Evolutionary conservation across 805 yeast genomes (phyloP).

Genomic region (Kodamaea kakaduensis): DNA sequence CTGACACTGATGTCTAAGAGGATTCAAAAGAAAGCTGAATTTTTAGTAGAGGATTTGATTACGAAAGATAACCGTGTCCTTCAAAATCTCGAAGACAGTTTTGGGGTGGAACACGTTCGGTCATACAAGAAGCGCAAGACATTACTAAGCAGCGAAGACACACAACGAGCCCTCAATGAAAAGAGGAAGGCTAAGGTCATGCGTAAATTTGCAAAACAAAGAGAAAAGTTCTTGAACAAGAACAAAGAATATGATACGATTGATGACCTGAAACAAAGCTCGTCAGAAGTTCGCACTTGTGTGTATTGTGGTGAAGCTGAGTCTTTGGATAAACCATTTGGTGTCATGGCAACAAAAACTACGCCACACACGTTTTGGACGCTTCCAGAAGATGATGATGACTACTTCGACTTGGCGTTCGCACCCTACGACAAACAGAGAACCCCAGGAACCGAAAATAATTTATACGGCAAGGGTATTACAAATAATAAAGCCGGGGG

Average conservation of each 20-base stretch:
- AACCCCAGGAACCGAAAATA: constrained; percentile 12
- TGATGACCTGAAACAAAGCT: constrained; percentile 10
- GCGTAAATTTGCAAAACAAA: constrained; percentile 57
- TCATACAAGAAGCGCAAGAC: constrained; percentile 45
- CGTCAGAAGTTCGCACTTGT: constrained; percentile 14
- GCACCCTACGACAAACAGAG: constrained; percentile 22
- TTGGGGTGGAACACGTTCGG: constrained; percentile 53
- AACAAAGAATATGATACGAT: constrained; percentile 24
- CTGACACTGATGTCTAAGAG: constrained; percentile 44
- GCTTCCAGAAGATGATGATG: constrained; percentile 26
- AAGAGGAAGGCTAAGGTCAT: constrained; percentile 59
- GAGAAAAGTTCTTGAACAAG: constrained; percentile 39
- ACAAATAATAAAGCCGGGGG: background rate
- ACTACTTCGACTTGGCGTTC: constrained; percentile 19
- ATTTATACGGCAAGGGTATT: constrained; percentile 12
- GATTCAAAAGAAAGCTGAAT: constrained; percentile 53
- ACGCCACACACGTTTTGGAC: constrained; percentile 49
- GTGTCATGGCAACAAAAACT: constrained; percentile 51
- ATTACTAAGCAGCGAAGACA: background rate
- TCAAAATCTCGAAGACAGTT: constrained; percentile 49
- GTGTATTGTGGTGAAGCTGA: constrained; percentile 24
- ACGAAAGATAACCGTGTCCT: constrained; percentile 46
- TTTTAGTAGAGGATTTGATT: constrained; percentile 48
- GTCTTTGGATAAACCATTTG: constrained; percentile 44
- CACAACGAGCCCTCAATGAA: constrained; percentile 39